Evolutionary conservation across 148 eudicot species (phyloP), one percentile per base, ranked within the genome.

Genomic region (Salicornia ramosissima): DNA sequence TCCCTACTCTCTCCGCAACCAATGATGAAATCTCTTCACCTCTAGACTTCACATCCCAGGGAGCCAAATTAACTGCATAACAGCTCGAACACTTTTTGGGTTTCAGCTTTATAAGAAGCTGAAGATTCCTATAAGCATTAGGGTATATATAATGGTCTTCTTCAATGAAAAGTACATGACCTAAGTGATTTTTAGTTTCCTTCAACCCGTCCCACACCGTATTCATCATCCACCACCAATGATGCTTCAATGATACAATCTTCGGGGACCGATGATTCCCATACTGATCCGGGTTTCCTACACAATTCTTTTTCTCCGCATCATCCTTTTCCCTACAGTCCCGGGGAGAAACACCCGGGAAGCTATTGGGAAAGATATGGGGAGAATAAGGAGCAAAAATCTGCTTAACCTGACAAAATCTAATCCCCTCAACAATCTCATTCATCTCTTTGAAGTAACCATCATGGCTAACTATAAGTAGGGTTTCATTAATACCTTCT

Each of bases 221-320:
- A 74, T 93, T 93, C 98, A 93, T 88, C 98, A 93, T 90, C 98
- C 98, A 93, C 98, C 98, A 93, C 98, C 98, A 93, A 76, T 93
- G 98, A 82, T 90, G 98, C 80, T 93, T 93, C 77, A 93, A 75
- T 1, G 96, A 90, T 63, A 93, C 98, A 63, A 90, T 93, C 81
- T 84, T 90, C 14, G 95, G 92, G 13, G 90, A 86, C 65, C 96
- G 74, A 64, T 86, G 86, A 65, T 90, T 90, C 50, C 98, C 98
- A 85, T 88, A 93, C 74, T 93, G 98, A 87, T 93, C 96, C 0
- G 92, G 84, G 36, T 76, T 86, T 39, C 91, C 98, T 26, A 62
- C 70, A 70, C 96, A 93, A 5, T 84, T 84, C 43, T 75, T 76
- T 75, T 76, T 70, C 31, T 43, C 54, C 7, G 90, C 76, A 34